Evolutionary conservation across 1,139 yeast species (phyloP), one percentile per base, ranked within the genome.

Genomic region (Sugiyamaella novakii): DNA sequence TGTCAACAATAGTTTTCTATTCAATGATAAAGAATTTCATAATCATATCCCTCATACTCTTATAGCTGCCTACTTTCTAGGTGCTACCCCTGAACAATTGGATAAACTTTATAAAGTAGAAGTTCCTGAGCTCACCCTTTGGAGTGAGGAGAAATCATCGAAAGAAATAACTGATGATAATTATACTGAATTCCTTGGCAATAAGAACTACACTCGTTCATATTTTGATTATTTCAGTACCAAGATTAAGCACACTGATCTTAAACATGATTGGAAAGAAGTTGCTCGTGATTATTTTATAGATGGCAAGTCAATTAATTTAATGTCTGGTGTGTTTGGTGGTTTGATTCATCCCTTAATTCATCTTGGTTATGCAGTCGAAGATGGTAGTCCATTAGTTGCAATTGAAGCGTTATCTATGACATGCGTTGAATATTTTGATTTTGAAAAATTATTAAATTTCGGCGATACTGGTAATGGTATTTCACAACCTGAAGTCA

Each of bases 331-430:
- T 6, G 28, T 65, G 14, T 45, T 56, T 14, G 59, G 61, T 7
- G 68, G 67, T 1, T 19, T 44, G 21, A 45, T 56, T 5, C 69
- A 66, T 47, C 65, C 69, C 1, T 35, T 67, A 46, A 66, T 67
- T 41, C 70, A 66, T 40, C 47, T 66, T 27, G 69, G 66, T 15
- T 67, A 65, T 38, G 70, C 70, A 1, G 53, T 56, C 19, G 70
- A 67, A 42, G 33, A 59, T 12, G 62, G 65, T 35, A 60, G 58
- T 36, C 55, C 61, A 19, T 57, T 57, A 18, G 45, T 67, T 14
- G 70, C 68, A 0, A 50, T 59, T 3, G 71, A 67, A 39, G 67
- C 68, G 12, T 49, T 63, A 35, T 53, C 60, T 0, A 31, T 59
- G 38, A 43, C 53, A 3, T 42, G 46, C 30, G 49, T 52, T 5